phyloP scores from a whole-genome alignment of 1,284 basidiomycete genomes.

The Filobasidium uniguttulatum region DNA sequence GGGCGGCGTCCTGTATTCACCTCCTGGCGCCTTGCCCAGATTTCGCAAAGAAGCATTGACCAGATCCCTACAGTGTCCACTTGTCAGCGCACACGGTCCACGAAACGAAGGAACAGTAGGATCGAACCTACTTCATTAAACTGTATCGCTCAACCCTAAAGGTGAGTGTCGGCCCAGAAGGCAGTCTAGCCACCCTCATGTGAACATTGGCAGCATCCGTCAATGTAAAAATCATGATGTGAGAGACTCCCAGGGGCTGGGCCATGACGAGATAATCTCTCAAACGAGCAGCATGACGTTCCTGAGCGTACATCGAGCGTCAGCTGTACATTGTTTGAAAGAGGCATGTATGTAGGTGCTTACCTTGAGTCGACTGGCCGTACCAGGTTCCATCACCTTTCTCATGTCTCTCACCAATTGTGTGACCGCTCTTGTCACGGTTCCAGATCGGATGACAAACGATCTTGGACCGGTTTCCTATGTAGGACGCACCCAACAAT shows the following conservation, averaged over 20 bases:
- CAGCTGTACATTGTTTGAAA: constrained; percentile 4
- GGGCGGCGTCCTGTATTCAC: constrained; percentile 37
- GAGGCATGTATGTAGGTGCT: constrained; percentile 22
- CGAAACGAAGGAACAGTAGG: neutral
- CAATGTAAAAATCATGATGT: constrained; percentile 81
- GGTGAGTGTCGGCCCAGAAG: constrained; percentile 83
- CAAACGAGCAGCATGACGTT: constrained; percentile 79
- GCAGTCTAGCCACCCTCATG: constrained; percentile 74
- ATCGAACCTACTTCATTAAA: constrained; percentile 51
- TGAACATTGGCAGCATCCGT: constrained; percentile 66
- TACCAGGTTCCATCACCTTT: constrained; percentile 96
- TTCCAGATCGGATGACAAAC: constrained; percentile 85
- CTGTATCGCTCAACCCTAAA: constrained; percentile 89
- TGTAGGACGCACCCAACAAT: neutral
- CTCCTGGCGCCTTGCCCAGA: constrained; percentile 33
- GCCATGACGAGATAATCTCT: constrained; percentile 91
- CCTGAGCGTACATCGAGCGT: constrained; percentile 41
- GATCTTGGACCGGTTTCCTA: constrained; percentile 41
- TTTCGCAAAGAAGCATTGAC: constrained; percentile 31
- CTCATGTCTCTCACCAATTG: constrained; percentile 85
- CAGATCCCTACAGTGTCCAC: constrained; percentile 23
- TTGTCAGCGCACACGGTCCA: neutral
- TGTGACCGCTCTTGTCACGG: constrained; percentile 71
- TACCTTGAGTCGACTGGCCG: constrained; percentile 75
- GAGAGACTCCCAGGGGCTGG: constrained; percentile 79